Evolutionary conservation across 371 early-diverging fungal genomes (phyloP).

Genomic region (Paraphysoderma sedebokerense): DNA sequence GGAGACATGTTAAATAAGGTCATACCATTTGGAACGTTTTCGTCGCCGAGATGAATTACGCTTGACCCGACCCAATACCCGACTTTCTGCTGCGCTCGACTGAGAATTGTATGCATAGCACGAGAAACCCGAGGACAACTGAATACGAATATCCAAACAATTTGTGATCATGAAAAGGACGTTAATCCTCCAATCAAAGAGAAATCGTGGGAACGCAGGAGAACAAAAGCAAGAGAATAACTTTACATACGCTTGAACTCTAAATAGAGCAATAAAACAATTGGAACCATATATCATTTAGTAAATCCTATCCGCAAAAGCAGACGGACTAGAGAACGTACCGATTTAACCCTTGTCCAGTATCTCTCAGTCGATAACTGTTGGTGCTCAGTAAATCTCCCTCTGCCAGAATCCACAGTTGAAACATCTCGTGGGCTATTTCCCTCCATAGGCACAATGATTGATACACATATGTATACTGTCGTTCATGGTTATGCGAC

Average conservation of each 20-base stretch:
- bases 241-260: too few species aligned
- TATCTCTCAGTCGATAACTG: slow-evolving; percentile 73
- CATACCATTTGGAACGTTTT: slow-evolving; percentile 75
- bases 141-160: too few species aligned
- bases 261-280: too few species aligned
- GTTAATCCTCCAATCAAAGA: too few species aligned
- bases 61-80: slow-evolving; percentile 88
- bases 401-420: slow-evolving; percentile 84
- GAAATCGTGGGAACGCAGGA: too few species aligned
- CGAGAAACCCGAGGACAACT: slow-evolving; percentile 66
- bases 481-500: slow-evolving; percentile 77
- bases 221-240: too few species aligned
- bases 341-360: slow-evolving; percentile 92
- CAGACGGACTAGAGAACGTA: too few species aligned
- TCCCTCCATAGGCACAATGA: slow-evolving; percentile 88
- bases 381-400: slow-evolving; percentile 59
- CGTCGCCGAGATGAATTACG: slow-evolving; percentile 90
- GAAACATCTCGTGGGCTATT: slow-evolving; percentile 89
- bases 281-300: too few species aligned
- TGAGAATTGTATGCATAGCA: slow-evolving; percentile 75
- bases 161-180: too few species aligned
- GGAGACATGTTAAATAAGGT: not conserved
- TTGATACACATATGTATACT: slow-evolving; percentile 86
- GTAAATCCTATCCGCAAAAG: not conserved
- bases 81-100: slow-evolving; percentile 65